These are phyloP conservation scores for Diutina sp. DNA, from an alignment of 1,139 yeast species.

Conservation along the genomic window DNA sequence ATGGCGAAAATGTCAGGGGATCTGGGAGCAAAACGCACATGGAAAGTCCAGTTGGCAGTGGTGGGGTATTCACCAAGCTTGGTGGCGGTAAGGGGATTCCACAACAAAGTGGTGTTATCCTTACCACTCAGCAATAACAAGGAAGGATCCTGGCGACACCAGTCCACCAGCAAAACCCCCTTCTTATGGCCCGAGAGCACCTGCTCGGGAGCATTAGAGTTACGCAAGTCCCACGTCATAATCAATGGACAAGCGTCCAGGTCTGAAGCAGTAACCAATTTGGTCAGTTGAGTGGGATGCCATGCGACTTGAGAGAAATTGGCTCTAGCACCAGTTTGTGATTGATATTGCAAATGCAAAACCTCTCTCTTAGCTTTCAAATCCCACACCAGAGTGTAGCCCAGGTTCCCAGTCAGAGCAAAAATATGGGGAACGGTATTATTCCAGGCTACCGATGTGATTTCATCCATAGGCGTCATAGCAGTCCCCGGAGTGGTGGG, in stretches of 20 bases:
- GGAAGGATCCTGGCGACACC: conserved; percentile 80
- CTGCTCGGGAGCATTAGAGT: conserved; percentile 77
- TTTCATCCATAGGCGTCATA: conserved; percentile 72
- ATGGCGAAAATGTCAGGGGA: conserved; percentile 89
- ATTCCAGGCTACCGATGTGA: conserved; percentile 84
- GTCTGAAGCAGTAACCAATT: conserved; percentile 77
- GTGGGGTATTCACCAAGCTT: conserved; percentile 83
- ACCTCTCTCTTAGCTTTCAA: conserved; percentile 80
- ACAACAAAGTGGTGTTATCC: conserved; percentile 75
- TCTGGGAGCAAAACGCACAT: conserved; percentile 73
- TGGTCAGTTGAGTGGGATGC: conserved; percentile 81
- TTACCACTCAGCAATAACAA: conserved; percentile 81
- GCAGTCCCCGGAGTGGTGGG: conserved; percentile 72
- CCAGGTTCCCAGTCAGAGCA: conserved; percentile 78
- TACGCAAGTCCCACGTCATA: conserved; percentile 88
- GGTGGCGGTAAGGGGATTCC: conserved; percentile 74
- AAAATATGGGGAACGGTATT: conserved; percentile 73
- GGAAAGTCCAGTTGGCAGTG: conserved; percentile 88
- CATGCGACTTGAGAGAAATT: conserved; percentile 64
- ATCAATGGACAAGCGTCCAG: conserved; percentile 73
- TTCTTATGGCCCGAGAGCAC: conserved; percentile 71
- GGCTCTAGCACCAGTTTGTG: conserved; percentile 37
- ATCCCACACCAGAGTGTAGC: conserved; percentile 91
- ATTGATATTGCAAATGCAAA: conserved; percentile 59
- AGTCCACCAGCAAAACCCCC: conserved; percentile 83